Evolutionary conservation across 2,329 filamentous ascomycete genomes (phyloP), one percentile per base, ranked within the genome.

Genomic region (Capronia americana): DNA sequence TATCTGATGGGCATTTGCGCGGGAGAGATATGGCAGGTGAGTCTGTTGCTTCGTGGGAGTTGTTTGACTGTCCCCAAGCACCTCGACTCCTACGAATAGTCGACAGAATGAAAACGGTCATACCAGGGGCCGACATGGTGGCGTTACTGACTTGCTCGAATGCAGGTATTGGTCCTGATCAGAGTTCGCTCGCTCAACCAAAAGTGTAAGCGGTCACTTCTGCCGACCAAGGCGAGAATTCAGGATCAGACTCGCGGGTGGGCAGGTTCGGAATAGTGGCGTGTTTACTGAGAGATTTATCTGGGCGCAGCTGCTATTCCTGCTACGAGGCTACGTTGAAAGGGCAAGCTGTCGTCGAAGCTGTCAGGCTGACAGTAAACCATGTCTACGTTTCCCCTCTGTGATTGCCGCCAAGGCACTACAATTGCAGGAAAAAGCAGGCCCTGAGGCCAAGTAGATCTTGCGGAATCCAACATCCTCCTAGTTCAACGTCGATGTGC

Each of bases 21-120:
- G 63, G 57, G 17, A 55, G 26, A 11, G 58, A 58, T 12, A 65
- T 65, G 63, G 24, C 54, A n/a, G 63, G 57, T 32, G n/a, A 59
- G 57, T 34, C 17, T 17, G 24, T 46, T 34, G 3, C 30, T 5
- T 58, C 23, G 32, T 26, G 28, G 28, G 8, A 30, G 28, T 30
- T 30, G 28, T 30, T 30, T 8, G 1, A 7, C 28, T 30, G 28
- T 30, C 6, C 4, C 28, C 8, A 7, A 7, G 0, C 28, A 30
- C 28, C 28, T 30, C 28, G 28, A 30, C 28, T 30, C 28, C 28
- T 30, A 7, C 6, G 28, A 30, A 30, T 30, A 30, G 28, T 30
- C 6, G 28, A 30, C 6, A 6, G 28, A 6, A 7, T 7, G 28
- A 30, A 30, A 30, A 30, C 28, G 7, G 7, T 7, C 28, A 30